Base-by-base conservation (phyloP, 2,329 filamentous ascomycete species). In the Sarocladium kiliense region DNA sequence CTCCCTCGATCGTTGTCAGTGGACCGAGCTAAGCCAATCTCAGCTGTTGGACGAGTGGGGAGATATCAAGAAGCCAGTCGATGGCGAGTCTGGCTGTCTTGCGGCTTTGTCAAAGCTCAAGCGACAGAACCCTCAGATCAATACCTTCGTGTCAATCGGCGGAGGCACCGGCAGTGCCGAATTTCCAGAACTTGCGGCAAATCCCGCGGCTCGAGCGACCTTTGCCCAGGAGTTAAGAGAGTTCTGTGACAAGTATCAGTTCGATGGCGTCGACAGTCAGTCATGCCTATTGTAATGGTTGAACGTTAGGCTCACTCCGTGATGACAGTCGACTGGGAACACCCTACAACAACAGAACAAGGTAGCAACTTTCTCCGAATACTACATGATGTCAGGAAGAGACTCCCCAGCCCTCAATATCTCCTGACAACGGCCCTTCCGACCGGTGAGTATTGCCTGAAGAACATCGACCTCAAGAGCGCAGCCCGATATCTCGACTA, bases 191-290 rank as follows among this genome's bases (percentile, higher is more conserved):
- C 74, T 87, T 21, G 81, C 85, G 16, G 71, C 73, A 16, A 76
- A 73, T 60, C 68, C 72, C 12, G 61, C 65, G 3, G 67, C 75
- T 2, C 72, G 82, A 37, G 71, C 77, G 42, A 77, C 69, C 1
- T 86, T 88, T 65, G 82, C 80, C 3, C 68, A 68, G n/a, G 76
- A 77, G 3, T 77, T 80, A 21, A 71, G 75, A 53, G 69, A 70
- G 12, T 74, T 87, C 57, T 79, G 85, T 23, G 77, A 85, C 57
- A 67, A 74, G 51, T 81, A 81, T 63, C 71, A 72, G 1, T 72
- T 88, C 11, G 83, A 88, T 62, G 85, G 85, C 1, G 77, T 87
- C 27, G 85, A 88, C 59, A 78, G 84, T 86, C 68, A 55, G 65
- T 58, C 1, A 21, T 10, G 2, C 26, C 14, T 21, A 5, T 25